Conservation (phyloP, 441 rosid genomes). For the Jatropha multifida region DNA sequence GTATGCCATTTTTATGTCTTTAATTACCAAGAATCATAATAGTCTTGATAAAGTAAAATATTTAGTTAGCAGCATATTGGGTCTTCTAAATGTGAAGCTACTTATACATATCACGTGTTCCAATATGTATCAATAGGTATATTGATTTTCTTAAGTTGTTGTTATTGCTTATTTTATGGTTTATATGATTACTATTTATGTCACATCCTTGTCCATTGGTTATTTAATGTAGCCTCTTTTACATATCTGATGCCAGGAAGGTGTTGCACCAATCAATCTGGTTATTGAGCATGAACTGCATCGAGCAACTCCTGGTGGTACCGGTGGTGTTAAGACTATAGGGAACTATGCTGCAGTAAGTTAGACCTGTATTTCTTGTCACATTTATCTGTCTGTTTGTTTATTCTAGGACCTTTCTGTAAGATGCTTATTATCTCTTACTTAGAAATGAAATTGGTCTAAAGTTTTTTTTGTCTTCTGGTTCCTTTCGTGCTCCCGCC, state of each 20-base stretch:
- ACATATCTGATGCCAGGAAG: slow-evolving; percentile 36
- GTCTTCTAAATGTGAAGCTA: too few species aligned
- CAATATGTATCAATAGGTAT: background rate
- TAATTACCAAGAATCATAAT: background rate
- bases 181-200: background rate
- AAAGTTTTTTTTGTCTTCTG: background rate
- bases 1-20: background rate
- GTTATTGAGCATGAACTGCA: slow-evolving; percentile 44
- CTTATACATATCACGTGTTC: background rate
- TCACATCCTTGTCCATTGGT: background rate
- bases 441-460: background rate
- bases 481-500: too few species aligned
- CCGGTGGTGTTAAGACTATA: slow-evolving; percentile 50
- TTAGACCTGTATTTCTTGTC: slow-evolving; percentile 3
- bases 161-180: background rate
- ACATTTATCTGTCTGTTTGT: background rate
- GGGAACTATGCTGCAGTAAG: slow-evolving; percentile 53
- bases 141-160: background rate
- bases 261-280: slow-evolving; percentile 45
- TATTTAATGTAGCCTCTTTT: slow-evolving; percentile 14
- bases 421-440: background rate
- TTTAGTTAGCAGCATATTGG: too few species aligned
- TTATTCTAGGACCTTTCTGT: background rate
- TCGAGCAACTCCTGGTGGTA: slow-evolving; percentile 56
- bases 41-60: background rate